Evolutionary conservation across 2,329 filamentous ascomycete species (phyloP), one percentile per base, ranked within the genome.

Genomic region (Sporothrix inflata): DNA sequence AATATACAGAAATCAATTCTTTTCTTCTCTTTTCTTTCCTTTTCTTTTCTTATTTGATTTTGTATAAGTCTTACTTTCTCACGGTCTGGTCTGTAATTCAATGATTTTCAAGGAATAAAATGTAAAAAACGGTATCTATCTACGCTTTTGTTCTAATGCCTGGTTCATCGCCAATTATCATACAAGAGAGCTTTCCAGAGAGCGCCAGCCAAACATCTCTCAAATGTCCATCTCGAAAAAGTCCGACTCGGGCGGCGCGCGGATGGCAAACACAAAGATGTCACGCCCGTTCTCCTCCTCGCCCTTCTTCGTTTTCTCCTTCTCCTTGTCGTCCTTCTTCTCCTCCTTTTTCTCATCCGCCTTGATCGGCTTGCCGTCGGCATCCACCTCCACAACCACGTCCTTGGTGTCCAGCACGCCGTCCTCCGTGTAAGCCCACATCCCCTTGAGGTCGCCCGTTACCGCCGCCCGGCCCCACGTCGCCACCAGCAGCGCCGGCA

Each of bases 371-470:
- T 83, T 84, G 0, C 86, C 86, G 6, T 86, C 75, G 0, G 78
- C 82, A 61, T 87, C 87, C 1, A 89, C 79, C 71, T 88, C 86
- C 1, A 89, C 86, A 0, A 89, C 81, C 1, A 87, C 83, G 63
- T 89, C 87, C 53, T 82, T 77, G 0, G 82, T 85, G 75, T 89
- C 88, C 2, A 89, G 79, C 71, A 82, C 87, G 3, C 87, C 87
- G 75, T 90, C 88, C 79, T 98, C 95, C 0, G 90, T 94, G 78
- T 94, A 98, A 2, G 84, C 84, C 91, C 92, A 97, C 88, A 98
- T 91, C 55, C 90, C 81, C 68, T 84, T 84, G 1, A 95, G 75
- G 78, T 98, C 94, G 1, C 94, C 92, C 12, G 55, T 90, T 21
- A 86, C 79, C 4, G 90, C 76, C 0, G 91, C 95, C 1, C 92